A percentile compares a stretch with the other conserved stretches of the same genome.
Evolutionary conservation across 768 basidiomycete genomes (phyloP).

Genomic region (Leccinum subgranulosum): DNA sequence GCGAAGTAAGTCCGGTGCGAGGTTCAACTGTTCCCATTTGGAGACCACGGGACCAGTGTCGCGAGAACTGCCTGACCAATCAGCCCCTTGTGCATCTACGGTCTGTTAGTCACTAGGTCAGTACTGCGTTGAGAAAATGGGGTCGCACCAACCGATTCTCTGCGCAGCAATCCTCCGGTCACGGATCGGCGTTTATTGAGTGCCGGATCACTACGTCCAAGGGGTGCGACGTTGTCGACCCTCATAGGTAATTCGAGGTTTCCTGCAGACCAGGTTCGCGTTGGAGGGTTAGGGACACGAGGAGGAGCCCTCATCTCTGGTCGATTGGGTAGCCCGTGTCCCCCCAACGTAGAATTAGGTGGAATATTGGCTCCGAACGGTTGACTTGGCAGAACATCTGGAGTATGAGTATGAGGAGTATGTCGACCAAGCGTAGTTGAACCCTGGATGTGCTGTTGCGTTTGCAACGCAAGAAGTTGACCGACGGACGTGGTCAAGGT

Average conservation of each 20-base stretch:
- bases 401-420: slow-evolving; percentile 32
- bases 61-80: slow-evolving; percentile 53
- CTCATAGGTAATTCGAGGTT: slow-evolving; percentile 72
- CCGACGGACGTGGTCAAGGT: slow-evolving; percentile 82
- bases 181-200: slow-evolving; percentile 79
- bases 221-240: slow-evolving; percentile 36
- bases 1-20: slow-evolving; percentile 83
- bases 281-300: slow-evolving; percentile 66
- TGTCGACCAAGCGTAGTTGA: slow-evolving; percentile 33
- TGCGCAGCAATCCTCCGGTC: slow-evolving; percentile 55
- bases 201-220: slow-evolving; percentile 37
- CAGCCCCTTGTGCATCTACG: slow-evolving; percentile 54
- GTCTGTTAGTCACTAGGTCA: slow-evolving; percentile 38
- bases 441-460: slow-evolving; percentile 62
- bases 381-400: slow-evolving; percentile 47
- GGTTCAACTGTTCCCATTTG: slow-evolving; percentile 92
- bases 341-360: slow-evolving; percentile 40
- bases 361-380: slow-evolving; percentile 36
- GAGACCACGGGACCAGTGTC: slow-evolving; percentile 80
- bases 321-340: slow-evolving; percentile 62
- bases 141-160: slow-evolving; percentile 69
- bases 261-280: slow-evolving; percentile 84
- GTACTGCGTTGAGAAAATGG: slow-evolving; percentile 7
- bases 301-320: slow-evolving; percentile 58
- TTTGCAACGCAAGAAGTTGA: slow-evolving; percentile 77